Evolutionary conservation across 2,329 filamentous ascomycete genomes (phyloP).

Genomic region (Dothidotthia symphoricarpi): DNA sequence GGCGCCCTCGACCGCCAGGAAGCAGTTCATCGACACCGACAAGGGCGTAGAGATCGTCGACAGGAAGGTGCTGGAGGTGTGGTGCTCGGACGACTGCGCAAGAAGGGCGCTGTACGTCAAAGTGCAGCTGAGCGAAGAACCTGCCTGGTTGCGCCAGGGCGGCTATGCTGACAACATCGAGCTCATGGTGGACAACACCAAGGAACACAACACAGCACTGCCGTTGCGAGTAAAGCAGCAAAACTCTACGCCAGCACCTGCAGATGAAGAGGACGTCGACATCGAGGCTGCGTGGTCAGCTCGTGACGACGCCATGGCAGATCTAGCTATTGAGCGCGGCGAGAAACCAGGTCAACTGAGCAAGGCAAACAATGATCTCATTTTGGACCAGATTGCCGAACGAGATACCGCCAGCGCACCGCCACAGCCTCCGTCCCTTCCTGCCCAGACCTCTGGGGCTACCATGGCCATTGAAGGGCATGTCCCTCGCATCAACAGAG

Average conservation of each 20-base stretch:
- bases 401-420: conserved; percentile 18
- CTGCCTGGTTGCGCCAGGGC: conserved; percentile 76
- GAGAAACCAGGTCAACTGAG: conserved; percentile 37
- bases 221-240: conserved; percentile 32
- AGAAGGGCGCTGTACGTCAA: conserved; percentile 79
- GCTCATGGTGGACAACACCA: conserved; percentile 40
- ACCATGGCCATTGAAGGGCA: conserved; percentile 43
- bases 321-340: conserved; percentile 48
- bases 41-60: conserved; percentile 64
- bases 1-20: conserved; percentile 49
- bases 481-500: conserved; percentile 26
- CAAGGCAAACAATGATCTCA: conserved; percentile 35
- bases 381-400: conserved; percentile 35
- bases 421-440: conserved; percentile 28
- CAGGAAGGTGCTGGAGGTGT: conserved; percentile 72
- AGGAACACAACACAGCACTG: conserved; percentile 26
- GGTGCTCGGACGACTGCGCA: conserved; percentile 81
- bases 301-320: conserved; percentile 35
- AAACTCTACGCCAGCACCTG: conserved; percentile 2
- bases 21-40: conserved; percentile 65
- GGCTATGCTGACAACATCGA: conserved; percentile 40
- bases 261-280: conserved; percentile 27
- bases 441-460: conserved; percentile 16
- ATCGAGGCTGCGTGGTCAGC: conserved; percentile 35
- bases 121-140: conserved; percentile 81